Conservation (phyloP, 2,329 filamentous ascomycete species). For the Penicillium occitanis region DNA sequence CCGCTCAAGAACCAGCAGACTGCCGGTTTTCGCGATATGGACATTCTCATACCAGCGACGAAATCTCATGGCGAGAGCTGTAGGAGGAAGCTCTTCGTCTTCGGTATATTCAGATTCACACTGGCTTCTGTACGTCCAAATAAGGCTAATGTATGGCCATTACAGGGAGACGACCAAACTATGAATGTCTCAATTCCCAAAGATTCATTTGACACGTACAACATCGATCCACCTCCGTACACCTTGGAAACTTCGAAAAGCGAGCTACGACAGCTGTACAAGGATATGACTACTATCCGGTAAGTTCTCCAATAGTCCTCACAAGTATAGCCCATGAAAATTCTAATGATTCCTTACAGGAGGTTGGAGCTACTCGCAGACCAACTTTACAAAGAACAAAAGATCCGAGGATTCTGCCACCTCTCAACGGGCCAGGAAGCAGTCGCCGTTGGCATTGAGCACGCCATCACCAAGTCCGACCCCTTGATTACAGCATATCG, state of each 20-base stretch:
- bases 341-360: slow-evolving; percentile 51
- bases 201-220: slow-evolving; percentile 97
- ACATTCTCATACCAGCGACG: slow-evolving; percentile 1
- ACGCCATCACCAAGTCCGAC: slow-evolving; percentile 81
- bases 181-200: slow-evolving; percentile 87
- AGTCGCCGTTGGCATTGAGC: slow-evolving; percentile 88
- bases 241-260: slow-evolving; percentile 87
- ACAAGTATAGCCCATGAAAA: neutral
- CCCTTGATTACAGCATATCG: slow-evolving; percentile 93
- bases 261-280: slow-evolving; percentile 95
- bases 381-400: slow-evolving; percentile 97
- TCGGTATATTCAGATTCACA: neutral
- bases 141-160: neutral
- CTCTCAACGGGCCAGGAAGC: slow-evolving; percentile 95
- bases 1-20: neutral
- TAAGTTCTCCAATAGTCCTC: slow-evolving; percentile 42
- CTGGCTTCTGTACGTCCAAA: neutral
- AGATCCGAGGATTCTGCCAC: slow-evolving; percentile 98
- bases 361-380: slow-evolving; percentile 99
- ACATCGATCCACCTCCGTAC: slow-evolving; percentile 90
- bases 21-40: neutral
- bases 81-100: neutral
- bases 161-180: slow-evolving; percentile 79
- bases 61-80: neutral
- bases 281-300: slow-evolving; percentile 89